phyloP scores from a whole-genome alignment of 2,329 filamentous ascomycete species.

The Emergomyces pasteurianus region DNA sequence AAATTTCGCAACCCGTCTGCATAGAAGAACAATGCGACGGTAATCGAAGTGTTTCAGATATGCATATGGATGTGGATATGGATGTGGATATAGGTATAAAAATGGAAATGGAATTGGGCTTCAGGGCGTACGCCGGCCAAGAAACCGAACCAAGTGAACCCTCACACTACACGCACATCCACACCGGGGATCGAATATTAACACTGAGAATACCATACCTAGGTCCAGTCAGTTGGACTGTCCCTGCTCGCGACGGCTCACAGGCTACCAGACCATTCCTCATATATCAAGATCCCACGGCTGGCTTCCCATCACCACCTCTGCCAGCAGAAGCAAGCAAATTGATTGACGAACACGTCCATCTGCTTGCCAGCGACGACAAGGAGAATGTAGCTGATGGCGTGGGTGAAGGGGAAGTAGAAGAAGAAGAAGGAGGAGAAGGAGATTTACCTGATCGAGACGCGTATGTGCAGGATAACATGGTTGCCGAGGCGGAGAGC shows the following conservation, averaged over 20 bases:
- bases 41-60: background rate
- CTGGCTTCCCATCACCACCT: background rate
- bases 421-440: background rate
- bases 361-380: constrained; percentile 7
- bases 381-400: constrained; percentile 9
- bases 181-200: background rate
- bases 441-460: background rate
- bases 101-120: background rate
- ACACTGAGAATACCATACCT: constrained; percentile 6
- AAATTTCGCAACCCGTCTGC: background rate
- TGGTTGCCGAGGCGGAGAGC: constrained; percentile 4
- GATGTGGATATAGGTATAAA: background rate
- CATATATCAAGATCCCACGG: constrained; percentile 11
- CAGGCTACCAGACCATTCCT: constrained; percentile 8
- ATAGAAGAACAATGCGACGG: background rate
- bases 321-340: background rate
- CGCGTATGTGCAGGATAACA: background rate
- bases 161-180: background rate
- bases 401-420: background rate
- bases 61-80: background rate
- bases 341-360: background rate
- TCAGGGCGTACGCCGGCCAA: background rate
- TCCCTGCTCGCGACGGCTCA: constrained; percentile 4
- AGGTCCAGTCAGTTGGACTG: constrained; percentile 11
- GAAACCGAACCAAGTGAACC: background rate